A percentile compares a stretch with the other conserved stretches of the same genome.
phyloP scores from a whole-genome alignment of 179 eudicot genomes.

The Heliamphora ciliata region DNA sequence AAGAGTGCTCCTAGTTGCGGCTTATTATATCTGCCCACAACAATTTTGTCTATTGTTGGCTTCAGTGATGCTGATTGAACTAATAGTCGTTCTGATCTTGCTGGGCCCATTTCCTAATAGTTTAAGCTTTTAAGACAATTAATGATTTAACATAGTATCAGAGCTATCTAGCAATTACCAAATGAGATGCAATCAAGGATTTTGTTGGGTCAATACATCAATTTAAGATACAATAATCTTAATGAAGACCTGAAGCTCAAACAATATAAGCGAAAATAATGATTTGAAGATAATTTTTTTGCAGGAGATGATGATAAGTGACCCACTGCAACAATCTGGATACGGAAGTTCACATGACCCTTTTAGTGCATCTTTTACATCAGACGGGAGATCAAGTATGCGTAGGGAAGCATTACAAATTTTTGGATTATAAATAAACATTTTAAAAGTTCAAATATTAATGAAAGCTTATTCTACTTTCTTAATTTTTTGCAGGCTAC shows the following conservation, averaged over 20 bases:
- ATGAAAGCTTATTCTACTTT: background rate
- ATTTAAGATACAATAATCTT: background rate
- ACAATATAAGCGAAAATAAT: background rate
- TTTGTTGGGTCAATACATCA: background rate
- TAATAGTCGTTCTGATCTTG: no score
- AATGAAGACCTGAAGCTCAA: background rate
- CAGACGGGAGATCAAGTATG: constrained; percentile 7
- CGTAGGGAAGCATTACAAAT: background rate
- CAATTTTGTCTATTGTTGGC: no score
- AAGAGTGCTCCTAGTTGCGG: no score
- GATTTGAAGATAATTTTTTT: background rate
- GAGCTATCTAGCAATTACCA: background rate
- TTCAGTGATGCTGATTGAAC: no score
- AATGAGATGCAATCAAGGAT: background rate
- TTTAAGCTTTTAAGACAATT: no score
- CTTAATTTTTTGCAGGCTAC: background rate
- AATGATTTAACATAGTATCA: no score
- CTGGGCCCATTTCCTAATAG: no score
- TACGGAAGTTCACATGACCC: constrained; percentile 6
- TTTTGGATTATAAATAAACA: background rate
- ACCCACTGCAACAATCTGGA: constrained; percentile 6
- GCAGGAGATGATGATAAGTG: constrained; percentile 16
- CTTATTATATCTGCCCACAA: no score
- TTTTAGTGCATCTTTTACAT: background rate
- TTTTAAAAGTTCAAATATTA: background rate